Evolutionary conservation across 306 rosid species (phyloP).

Genomic region (Arachis stenosperma): DNA sequence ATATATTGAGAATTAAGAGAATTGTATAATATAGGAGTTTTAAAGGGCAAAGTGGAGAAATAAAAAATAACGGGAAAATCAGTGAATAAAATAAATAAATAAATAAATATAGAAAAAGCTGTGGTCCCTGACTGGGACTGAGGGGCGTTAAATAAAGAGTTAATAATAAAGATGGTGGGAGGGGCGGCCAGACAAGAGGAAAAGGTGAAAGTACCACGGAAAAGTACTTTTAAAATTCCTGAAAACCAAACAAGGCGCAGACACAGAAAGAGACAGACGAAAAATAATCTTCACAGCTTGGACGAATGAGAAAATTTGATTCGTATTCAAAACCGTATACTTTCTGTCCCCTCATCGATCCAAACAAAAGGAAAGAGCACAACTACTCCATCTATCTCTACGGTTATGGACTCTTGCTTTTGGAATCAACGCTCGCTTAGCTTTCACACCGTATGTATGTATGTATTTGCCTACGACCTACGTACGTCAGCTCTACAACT

Average conservation of each 20-base stretch:
- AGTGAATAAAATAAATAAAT: neutral
- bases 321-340: constrained; percentile 19
- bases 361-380: too few species aligned
- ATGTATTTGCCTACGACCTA: too few species aligned
- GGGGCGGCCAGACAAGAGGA: neutral
- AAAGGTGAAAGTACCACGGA: constrained; percentile 67
- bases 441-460: too few species aligned
- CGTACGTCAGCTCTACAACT: too few species aligned
- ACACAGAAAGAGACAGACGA: constrained; percentile 36
- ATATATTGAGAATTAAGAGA: neutral
- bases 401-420: too few species aligned
- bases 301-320: neutral
- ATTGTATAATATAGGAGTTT: too few species aligned
- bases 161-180: neutral
- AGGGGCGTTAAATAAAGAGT: constrained; percentile 41
- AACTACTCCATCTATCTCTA: too few species aligned
- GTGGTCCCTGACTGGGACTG: constrained; percentile 36
- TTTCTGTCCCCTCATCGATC: too few species aligned
- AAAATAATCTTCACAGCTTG: neutral
- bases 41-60: constrained; percentile 31
- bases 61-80: neutral
- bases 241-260: constrained; percentile 40
- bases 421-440: too few species aligned
- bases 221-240: constrained; percentile 47
- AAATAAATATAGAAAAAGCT: neutral